These are phyloP conservation scores for Lachancea fermentati DNA, from an alignment of 805 yeast species.

Conservation along the genomic window DNA sequence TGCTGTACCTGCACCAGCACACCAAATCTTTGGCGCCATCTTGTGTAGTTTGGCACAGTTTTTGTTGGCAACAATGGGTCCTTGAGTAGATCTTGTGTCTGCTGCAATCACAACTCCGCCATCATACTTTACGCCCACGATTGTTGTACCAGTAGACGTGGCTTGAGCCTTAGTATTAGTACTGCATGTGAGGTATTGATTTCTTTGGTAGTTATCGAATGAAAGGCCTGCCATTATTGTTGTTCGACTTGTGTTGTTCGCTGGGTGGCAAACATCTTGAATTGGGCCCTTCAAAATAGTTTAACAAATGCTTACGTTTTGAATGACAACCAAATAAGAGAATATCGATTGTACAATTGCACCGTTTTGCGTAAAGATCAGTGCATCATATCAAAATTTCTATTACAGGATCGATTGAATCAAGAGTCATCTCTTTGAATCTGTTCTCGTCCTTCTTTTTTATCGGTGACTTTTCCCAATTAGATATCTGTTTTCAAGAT, in stretches of 20 bases:
- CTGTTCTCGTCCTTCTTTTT: too few species aligned
- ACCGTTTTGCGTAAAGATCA: too few species aligned
- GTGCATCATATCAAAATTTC: too few species aligned
- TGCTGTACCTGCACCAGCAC: constrained; percentile 99
- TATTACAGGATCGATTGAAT: too few species aligned
- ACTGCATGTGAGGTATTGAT: constrained; percentile 60
- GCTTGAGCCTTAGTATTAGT: constrained; percentile 81
- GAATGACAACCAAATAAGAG: too few species aligned
- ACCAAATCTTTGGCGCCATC: constrained; percentile 89
- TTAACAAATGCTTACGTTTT: too few species aligned
- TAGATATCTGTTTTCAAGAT: neutral
- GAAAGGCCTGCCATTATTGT: constrained; percentile 76
- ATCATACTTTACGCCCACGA: constrained; percentile 89
- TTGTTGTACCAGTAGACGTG: constrained; percentile 98
- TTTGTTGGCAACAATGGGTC: constrained; percentile 95
- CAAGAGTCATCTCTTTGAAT: neutral
- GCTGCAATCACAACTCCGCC: constrained; percentile 98
- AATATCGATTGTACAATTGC: too few species aligned
- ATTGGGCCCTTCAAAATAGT: neutral
- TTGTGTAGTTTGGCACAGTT: constrained; percentile 94
- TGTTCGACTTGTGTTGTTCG: neutral
- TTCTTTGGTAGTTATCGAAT: constrained; percentile 92
- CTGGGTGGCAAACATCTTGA: constrained; percentile 5
- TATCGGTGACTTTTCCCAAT: too few species aligned
- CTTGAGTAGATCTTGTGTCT: constrained; percentile 97